A percentile compares a stretch with the other conserved stretches of the same genome.
phyloP scores from a whole-genome alignment of 2,329 filamentous ascomycete species.

The Neonectria hederae region DNA sequence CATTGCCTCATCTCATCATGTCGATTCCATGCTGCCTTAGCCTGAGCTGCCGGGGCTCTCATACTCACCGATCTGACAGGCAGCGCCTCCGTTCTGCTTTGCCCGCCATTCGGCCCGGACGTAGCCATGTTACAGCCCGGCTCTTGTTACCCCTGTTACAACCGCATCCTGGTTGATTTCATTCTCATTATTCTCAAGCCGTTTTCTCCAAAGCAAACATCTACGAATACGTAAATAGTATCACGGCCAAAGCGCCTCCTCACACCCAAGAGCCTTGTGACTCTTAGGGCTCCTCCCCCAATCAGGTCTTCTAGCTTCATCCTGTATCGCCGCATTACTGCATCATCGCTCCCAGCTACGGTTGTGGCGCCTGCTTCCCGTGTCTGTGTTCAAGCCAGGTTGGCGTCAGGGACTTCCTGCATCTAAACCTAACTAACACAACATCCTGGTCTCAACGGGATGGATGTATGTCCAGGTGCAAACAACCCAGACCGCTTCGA shows the following conservation, averaged over 20 bases:
- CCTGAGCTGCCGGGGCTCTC: background rate
- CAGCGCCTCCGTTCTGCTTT: background rate
- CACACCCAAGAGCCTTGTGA: background rate
- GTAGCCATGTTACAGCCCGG: slow-evolving; percentile 9
- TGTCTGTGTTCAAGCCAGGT: background rate
- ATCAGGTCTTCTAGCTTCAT: too few relatives aligned
- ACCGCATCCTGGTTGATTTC: background rate
- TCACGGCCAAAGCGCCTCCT: background rate
- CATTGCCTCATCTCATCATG: background rate
- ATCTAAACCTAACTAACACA: background rate
- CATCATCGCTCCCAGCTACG: background rate
- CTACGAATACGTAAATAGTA: background rate
- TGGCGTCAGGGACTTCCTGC: background rate
- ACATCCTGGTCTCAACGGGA: background rate
- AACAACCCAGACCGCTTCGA: background rate
- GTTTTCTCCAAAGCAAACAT: background rate
- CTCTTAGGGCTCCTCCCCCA: background rate
- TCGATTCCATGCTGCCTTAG: background rate
- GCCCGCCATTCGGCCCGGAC: slow-evolving; percentile 17
- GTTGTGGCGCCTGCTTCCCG: background rate
- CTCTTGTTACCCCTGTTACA: slow-evolving; percentile 5
- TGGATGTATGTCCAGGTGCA: background rate
- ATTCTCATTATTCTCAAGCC: background rate
- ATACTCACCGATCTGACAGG: background rate
- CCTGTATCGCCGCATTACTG: background rate